A percentile compares a stretch with the other conserved stretches of the same genome.
phyloP scores from a whole-genome alignment of 2,329 filamentous ascomycete genomes.

The Setomelanomma holmii region DNA sequence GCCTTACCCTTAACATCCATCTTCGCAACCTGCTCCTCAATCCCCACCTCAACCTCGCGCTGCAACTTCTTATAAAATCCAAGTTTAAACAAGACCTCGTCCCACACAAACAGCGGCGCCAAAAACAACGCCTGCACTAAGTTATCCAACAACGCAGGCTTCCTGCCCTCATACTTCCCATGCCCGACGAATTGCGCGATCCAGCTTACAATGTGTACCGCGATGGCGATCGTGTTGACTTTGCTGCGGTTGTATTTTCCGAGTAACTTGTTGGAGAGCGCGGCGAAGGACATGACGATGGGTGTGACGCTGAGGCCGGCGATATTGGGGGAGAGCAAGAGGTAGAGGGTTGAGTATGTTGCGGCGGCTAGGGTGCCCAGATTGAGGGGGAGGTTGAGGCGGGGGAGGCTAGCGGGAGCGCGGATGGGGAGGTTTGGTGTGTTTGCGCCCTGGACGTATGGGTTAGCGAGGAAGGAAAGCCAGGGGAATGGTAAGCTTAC shows the following conservation, averaged over 20 bases:
- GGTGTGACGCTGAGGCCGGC: conserved; percentile 79
- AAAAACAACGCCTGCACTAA: conserved; percentile 89
- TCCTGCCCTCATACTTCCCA: conserved; percentile 83
- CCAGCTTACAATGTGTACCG: conserved; percentile 77
- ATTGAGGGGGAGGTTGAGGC: conserved; percentile 49
- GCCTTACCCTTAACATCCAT: conserved; percentile 52
- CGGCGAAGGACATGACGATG: conserved; percentile 75
- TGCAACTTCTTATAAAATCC: conserved; percentile 76
- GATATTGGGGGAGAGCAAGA: conserved; percentile 85
- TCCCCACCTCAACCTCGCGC: conserved; percentile 41
- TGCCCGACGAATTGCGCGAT: conserved; percentile 90
- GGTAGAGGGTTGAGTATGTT: conserved; percentile 78
- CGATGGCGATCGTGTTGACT: conserved; percentile 69
- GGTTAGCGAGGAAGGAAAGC: not conserved
- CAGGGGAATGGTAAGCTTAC: conserved; percentile 58
- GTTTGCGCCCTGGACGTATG: conserved; percentile 59
- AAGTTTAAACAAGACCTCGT: conserved; percentile 86
- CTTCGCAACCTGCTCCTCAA: conserved; percentile 56
- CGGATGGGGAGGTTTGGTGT: conserved; percentile 54
- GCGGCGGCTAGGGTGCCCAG: conserved; percentile 59
- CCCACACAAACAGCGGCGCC: conserved; percentile 95
- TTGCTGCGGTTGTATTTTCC: conserved; percentile 62
- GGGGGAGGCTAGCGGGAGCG: conserved; percentile 36
- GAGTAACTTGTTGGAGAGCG: conserved; percentile 74
- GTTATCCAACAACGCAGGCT: conserved; percentile 89